These are phyloP conservation scores for Bryoglossum gracile DNA, from an alignment of 495 filamentous ascomycete genomes.

Conservation along the genomic window DNA sequence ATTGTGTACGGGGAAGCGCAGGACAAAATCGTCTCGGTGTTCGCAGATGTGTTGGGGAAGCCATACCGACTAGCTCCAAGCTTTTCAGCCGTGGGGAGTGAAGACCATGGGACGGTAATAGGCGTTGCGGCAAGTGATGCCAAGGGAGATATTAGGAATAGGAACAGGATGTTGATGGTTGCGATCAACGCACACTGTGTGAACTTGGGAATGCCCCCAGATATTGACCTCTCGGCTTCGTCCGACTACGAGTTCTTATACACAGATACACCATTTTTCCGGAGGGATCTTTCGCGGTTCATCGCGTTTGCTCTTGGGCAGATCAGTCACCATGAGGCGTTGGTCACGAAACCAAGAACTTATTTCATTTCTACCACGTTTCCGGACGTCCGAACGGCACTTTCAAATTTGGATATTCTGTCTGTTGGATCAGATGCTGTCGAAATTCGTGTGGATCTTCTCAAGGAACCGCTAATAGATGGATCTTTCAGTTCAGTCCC, in stretches of 20 bases:
- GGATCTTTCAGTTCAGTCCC: slow-evolving; percentile 52
- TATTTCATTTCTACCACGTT: slow-evolving; percentile 84
- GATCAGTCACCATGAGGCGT: slow-evolving; percentile 61
- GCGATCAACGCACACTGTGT: slow-evolving; percentile 70
- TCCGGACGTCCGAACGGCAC: slow-evolving; percentile 72
- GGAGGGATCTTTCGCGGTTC: slow-evolving; percentile 70
- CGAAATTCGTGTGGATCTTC: slow-evolving; percentile 72
- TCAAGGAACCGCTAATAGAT: slow-evolving; percentile 61
- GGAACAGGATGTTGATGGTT: slow-evolving; percentile 45
- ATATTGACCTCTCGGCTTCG: slow-evolving; percentile 50
- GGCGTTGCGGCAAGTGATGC: slow-evolving; percentile 49
- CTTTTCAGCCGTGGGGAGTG: slow-evolving; percentile 41
- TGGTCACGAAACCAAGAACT: slow-evolving; percentile 67
- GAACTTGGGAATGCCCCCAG: slow-evolving; percentile 57
- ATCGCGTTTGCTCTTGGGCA: slow-evolving; percentile 71
- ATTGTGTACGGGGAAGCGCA: slow-evolving; percentile 55
- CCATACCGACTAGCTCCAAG: slow-evolving; percentile 48
- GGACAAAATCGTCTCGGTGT: slow-evolving; percentile 57
- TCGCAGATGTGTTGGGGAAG: slow-evolving; percentile 63
- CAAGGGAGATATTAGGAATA: slow-evolving; percentile 41
- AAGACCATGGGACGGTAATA: slow-evolving; percentile 38
- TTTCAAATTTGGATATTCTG: slow-evolving; percentile 76
- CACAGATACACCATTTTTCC: slow-evolving; percentile 58
- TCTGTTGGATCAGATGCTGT: slow-evolving; percentile 80
- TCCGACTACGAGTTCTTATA: slow-evolving; percentile 84